Evolutionary conservation across 306 rosid species (phyloP), one percentile per base, ranked within the genome.

Genomic region (Hippophae rhamnoides): DNA sequence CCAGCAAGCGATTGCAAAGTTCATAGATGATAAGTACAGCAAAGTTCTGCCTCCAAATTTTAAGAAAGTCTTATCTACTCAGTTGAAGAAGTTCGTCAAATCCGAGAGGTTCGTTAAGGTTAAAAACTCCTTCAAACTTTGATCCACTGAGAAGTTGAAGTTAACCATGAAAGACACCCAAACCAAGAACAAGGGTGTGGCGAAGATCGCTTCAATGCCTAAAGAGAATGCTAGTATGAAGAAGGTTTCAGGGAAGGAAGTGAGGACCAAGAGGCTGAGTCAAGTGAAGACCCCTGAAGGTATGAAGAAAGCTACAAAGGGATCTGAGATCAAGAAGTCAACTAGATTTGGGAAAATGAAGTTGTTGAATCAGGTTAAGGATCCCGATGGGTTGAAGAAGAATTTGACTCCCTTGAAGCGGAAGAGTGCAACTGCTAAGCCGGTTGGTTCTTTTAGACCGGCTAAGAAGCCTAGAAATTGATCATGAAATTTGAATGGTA

Each of bases 71-170:
- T 7, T 74, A 6, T 74, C 68, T 0, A 64, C 65, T 5, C 75
- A 69, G 40, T 65, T 74, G 54, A 74, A 69, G 68, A 69, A 69
- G 44, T 69, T 69, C 12, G 75, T 74, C 59, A 74, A 59, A 10
- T 64, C 72, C 3, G 68, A 74, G 58, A 69, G 65, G 57, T 64
- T 74, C 5, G 47, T 69, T 13, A 69, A 69, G 65, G 70, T 64
- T 25, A 69, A 74, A 64, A 74, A 64, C 60, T 69, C 75, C 56
- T 69, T 25, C 64, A 74, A 74, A 43, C 25, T 74, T n/a, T 57
- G 70, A 25, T 42, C 65, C 6, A 27, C 48, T 0, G 69, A 67
- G 66, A 67, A 72, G 63, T 41, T 46, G 13, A 64, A 52, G 40
- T 23, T 42, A 10, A 8, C 52, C 11, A 46, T 44, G 14, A 57